Conservation (phyloP, 2,329 filamentous ascomycete species). For the Mycosphaerelloides madeirae region DNA sequence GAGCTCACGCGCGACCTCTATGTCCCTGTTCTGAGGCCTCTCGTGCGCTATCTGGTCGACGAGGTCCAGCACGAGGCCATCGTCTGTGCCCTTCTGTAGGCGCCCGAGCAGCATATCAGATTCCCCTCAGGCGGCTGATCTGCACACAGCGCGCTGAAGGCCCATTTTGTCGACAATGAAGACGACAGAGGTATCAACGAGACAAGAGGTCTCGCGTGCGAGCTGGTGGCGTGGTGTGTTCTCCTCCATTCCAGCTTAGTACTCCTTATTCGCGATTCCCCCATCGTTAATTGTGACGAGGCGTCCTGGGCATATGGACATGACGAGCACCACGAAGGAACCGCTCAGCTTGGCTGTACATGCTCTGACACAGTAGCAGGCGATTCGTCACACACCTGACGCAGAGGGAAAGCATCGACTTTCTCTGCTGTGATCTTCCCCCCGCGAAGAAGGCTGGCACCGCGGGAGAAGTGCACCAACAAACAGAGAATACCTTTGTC, state of each 20-base stretch:
- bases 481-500: constrained; percentile 13
- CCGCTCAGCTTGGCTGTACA: not conserved
- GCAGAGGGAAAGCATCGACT: constrained; percentile 69
- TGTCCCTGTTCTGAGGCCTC: constrained; percentile 51
- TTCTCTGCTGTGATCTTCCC: constrained; percentile 68
- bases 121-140: constrained; percentile 1
- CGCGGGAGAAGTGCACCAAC: not conserved
- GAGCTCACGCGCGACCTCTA: constrained; percentile 64
- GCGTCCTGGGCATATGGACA: no score
- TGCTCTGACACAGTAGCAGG: constrained; percentile 28
- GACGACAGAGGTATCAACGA: constrained; percentile 62
- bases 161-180: constrained; percentile 63
- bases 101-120: not conserved
- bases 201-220: constrained; percentile 67
- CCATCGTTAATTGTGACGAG: no score
- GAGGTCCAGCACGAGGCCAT: constrained; percentile 64
- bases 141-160: constrained; percentile 60
- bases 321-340: no score
- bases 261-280: no score
- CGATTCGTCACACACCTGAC: constrained; percentile 67
- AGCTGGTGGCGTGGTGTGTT: constrained; percentile 64
- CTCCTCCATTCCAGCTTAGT: no score
- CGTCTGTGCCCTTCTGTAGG: constrained; percentile 67
- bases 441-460: not conserved
- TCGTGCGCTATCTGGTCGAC: constrained; percentile 61